phyloP scores from a whole-genome alignment of 495 filamentous ascomycete species.

The Mytilinidion resinicola region DNA sequence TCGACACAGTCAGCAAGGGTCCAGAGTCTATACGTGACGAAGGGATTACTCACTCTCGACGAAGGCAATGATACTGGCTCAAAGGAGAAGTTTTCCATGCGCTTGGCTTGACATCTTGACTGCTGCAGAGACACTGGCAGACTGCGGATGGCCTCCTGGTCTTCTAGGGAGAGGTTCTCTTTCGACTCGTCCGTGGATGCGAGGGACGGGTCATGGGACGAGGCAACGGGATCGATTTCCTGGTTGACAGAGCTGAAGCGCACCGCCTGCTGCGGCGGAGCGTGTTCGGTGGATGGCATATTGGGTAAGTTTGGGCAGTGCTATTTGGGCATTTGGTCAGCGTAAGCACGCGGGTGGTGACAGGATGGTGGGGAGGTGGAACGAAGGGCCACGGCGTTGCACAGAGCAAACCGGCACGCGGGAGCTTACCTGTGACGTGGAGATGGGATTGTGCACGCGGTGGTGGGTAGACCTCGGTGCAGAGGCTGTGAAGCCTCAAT shows the following conservation, averaged over 20 bases:
- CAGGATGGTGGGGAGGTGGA: too few species aligned
- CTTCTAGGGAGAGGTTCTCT: slow-evolving; percentile 43
- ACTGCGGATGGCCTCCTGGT: slow-evolving; percentile 60
- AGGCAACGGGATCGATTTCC: slow-evolving; percentile 60
- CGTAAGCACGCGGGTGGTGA: too few species aligned
- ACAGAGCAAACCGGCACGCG: too few species aligned
- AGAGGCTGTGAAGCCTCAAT: too few species aligned
- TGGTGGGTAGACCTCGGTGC: too few species aligned
- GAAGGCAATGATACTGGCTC: slow-evolving; percentile 82
- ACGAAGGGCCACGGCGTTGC: too few species aligned
- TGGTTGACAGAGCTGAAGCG: slow-evolving; percentile 75
- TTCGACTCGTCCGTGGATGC: slow-evolving; percentile 34
- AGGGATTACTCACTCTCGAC: slow-evolving; percentile 61
- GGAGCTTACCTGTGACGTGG: too few species aligned
- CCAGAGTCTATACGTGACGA: slow-evolving; percentile 4
- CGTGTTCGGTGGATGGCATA: slow-evolving; percentile 13
- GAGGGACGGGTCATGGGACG: slow-evolving; percentile 32
- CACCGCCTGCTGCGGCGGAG: slow-evolving; percentile 43
- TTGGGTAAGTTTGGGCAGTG: background rate
- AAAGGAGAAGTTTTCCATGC: slow-evolving; percentile 79
- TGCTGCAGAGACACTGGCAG: slow-evolving; percentile 66
- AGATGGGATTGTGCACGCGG: too few species aligned
- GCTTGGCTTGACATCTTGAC: slow-evolving; percentile 67
- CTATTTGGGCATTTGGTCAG: background rate
- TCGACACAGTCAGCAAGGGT: background rate